A percentile compares a stretch with the other conserved stretches of the same genome.
phyloP scores from a whole-genome alignment of 2,329 filamentous ascomycete genomes.

The Arthrinium phaeospermum region DNA sequence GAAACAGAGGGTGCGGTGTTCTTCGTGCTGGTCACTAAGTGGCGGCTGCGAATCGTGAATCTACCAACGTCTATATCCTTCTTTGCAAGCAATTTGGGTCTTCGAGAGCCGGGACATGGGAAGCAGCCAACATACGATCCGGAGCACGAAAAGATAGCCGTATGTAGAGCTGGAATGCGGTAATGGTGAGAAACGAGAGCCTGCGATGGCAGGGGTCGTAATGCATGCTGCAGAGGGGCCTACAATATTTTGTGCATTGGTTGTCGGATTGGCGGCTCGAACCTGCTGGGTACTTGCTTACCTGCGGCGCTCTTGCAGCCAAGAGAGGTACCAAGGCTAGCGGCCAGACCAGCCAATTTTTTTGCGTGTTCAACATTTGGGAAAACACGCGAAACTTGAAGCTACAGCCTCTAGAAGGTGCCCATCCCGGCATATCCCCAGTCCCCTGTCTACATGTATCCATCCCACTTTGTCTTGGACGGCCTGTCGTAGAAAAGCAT shows the following conservation, averaged over 20 bases:
- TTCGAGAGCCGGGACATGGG: neutral
- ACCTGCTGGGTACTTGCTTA: neutral
- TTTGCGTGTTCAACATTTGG: conserved; percentile 28
- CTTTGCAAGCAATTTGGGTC: neutral
- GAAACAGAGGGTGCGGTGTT: conserved; percentile 7
- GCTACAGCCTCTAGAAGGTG: neutral
- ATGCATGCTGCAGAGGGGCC: neutral
- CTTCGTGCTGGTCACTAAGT: neutral
- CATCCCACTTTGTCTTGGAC: conserved; percentile 14
- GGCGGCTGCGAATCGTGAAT: neutral
- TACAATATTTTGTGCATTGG: neutral
- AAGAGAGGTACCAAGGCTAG: conserved; percentile 5
- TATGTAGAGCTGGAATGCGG: neutral
- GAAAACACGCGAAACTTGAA: conserved; percentile 19
- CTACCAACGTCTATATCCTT: neutral
- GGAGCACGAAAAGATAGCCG: neutral
- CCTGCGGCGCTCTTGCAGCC: neutral
- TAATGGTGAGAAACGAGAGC: neutral
- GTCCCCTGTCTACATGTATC: conserved; percentile 14
- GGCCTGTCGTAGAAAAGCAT: conserved; percentile 1
- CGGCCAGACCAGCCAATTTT: conserved; percentile 24
- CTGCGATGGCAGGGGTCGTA: neutral
- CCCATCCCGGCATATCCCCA: conserved; percentile 10
- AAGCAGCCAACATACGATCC: neutral
- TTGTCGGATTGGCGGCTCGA: conserved; percentile 2